Evolutionary conservation across 2,329 filamentous ascomycete species (phyloP).

Genomic region (Nothomitra cinnamomea): DNA sequence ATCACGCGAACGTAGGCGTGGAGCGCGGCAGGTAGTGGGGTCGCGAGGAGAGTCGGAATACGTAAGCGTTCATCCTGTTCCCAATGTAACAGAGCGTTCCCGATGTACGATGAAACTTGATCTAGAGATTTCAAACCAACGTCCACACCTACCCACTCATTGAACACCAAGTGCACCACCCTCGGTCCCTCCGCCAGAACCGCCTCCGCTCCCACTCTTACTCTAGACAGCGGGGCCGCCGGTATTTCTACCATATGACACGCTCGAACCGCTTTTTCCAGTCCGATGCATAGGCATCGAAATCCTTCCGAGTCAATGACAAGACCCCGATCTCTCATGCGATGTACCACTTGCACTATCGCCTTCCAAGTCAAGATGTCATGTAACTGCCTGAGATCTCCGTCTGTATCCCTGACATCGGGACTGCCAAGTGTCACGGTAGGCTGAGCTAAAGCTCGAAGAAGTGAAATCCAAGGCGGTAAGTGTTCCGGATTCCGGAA

Average conservation of each 20-base stretch:
- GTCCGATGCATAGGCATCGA: conserved; percentile 15
- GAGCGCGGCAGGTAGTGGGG: conserved; percentile 22
- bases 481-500: conserved; percentile 16
- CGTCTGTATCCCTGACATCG: no score
- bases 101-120: neutral
- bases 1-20: conserved; percentile 26
- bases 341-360: conserved; percentile 16
- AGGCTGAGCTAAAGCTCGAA: conserved; percentile 16
- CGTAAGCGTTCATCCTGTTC: neutral
- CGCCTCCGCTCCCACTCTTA: neutral
- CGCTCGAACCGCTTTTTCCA: conserved; percentile 16
- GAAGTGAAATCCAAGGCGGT: conserved; percentile 21
- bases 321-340: conserved; percentile 20
- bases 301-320: conserved; percentile 17
- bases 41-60: conserved; percentile 19
- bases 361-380: conserved; percentile 24
- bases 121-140: neutral
- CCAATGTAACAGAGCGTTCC: no score
- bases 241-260: conserved; percentile 8
- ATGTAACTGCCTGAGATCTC: conserved; percentile 10
- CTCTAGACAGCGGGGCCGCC: neutral
- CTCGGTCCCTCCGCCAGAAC: neutral
- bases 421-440: conserved; percentile 4
- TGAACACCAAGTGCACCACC: neutral
- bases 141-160: neutral